phyloP scores from a whole-genome alignment of 2,329 filamentous ascomycete genomes.

The Trichoderma atrobrunneum region DNA sequence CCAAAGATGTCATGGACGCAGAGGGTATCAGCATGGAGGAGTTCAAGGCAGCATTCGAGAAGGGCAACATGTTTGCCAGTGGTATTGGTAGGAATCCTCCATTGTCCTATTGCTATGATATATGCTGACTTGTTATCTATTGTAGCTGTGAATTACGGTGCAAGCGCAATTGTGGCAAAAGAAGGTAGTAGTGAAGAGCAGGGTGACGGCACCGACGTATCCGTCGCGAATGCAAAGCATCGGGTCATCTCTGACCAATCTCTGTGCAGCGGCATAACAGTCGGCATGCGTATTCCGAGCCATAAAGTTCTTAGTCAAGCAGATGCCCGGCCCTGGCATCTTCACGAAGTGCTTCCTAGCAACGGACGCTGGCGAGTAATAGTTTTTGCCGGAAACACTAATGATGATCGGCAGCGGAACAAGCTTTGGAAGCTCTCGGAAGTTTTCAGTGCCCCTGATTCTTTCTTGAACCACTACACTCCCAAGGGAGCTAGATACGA shows the following conservation, averaged over 20 bases:
- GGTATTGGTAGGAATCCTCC: not conserved
- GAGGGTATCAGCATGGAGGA: slow-evolving; percentile 4
- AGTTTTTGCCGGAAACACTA: not conserved
- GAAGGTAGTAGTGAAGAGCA: not conserved
- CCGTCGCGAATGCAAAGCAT: not conserved
- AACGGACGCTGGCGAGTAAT: not conserved
- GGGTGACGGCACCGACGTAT: not conserved
- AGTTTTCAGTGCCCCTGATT: not conserved
- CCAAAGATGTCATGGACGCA: slow-evolving; percentile 5
- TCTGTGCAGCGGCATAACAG: not conserved
- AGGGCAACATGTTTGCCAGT: not conserved
- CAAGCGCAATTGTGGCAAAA: not conserved
- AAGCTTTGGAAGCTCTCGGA: not conserved
- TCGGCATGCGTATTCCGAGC: not conserved
- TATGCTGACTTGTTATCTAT: not conserved
- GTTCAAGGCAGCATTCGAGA: not conserved
- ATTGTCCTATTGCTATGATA: accelerated
- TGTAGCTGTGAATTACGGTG: not conserved
- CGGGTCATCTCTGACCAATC: not conserved
- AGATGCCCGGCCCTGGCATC: not conserved
- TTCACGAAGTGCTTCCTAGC: not conserved
- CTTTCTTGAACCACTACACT: not conserved
- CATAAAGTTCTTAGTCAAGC: not conserved
- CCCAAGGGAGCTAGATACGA: not conserved
- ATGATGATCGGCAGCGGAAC: not conserved